Percentiles rank a stretch among this genome's conserved stretches.
Conservation (phyloP, 108 stramenopile genomes). For the Bacterosira constricta region DNA sequence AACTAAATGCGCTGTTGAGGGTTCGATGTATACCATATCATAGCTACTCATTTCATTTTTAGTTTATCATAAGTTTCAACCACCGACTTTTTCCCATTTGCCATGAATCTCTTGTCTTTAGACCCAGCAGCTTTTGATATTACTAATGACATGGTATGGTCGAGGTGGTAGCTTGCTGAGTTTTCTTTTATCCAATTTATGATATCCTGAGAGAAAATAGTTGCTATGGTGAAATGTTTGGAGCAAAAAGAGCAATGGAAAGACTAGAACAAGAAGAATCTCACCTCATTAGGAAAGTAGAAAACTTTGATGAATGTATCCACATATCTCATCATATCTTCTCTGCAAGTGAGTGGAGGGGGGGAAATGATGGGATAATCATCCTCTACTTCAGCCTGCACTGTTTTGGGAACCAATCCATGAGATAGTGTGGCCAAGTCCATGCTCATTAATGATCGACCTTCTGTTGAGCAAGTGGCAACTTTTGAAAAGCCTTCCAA, state of each 20-base stretch:
- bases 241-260: background rate
- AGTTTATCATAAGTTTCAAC: background rate
- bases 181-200: conserved; percentile 65
- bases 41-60: background rate
- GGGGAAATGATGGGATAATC: conserved; percentile 26
- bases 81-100: background rate
- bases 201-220: conserved; percentile 45
- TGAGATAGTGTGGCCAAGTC: conserved; percentile 83
- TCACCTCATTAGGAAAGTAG: conserved; percentile 85
- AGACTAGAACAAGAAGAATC: background rate
- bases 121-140: conserved; percentile 11
- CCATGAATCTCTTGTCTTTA: conserved; percentile 2
- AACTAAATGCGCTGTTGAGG: too few species aligned
- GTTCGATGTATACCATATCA: too few species aligned
- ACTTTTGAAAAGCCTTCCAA: conserved; percentile 89
- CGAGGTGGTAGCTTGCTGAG: conserved; percentile 38
- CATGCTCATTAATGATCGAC: conserved; percentile 93
- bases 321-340: conserved; percentile 64
- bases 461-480: conserved; percentile 87
- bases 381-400: conserved; percentile 48
- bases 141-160: conserved; percentile 50
- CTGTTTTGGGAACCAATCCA: conserved; percentile 49
- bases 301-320: conserved; percentile 92
- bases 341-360: conserved; percentile 38
- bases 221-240: background rate